These are phyloP conservation scores for Mortierella alpina DNA, from an alignment of 192 early-diverging fungal species.

Conservation along the genomic window DNA sequence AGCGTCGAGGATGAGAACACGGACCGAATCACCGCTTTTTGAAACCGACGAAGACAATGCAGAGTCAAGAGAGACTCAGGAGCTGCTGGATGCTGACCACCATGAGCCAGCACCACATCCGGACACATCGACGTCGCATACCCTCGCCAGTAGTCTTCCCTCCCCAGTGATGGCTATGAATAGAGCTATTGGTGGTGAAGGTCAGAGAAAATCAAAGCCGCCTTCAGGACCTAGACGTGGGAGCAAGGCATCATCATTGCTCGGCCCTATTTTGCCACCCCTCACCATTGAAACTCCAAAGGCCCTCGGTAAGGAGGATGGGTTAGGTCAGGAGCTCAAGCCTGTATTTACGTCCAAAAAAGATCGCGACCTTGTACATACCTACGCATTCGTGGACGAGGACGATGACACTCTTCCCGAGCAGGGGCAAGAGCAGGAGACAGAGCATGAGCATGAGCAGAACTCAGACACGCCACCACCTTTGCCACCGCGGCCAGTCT, in stretches of 20 bases:
- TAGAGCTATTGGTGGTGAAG: not conserved
- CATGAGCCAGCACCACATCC: constrained; percentile 5
- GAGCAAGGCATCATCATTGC: constrained; percentile 19
- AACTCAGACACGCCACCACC: constrained; percentile 16
- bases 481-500: constrained; percentile 20
- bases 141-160: not conserved
- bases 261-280: constrained; percentile 13
- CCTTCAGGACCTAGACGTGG: constrained; percentile 3
- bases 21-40: constrained; percentile 45
- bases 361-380: constrained; percentile 3
- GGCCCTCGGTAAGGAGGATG: not conserved
- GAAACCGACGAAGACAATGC: constrained; percentile 27
- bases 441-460: not conserved
- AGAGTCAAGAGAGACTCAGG: constrained; percentile 40
- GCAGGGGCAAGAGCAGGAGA: not conserved
- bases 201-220: not conserved
- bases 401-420: not conserved
- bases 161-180: constrained; percentile 8
- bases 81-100: constrained; percentile 26
- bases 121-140: constrained; percentile 2
- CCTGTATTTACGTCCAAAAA: constrained; percentile 22
- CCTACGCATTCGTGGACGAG: constrained; percentile 32
- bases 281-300: not conserved
- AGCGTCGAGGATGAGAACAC: constrained; percentile 33
- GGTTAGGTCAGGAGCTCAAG: constrained; percentile 20